phyloP scores from a whole-genome alignment of 441 rosid genomes.

The Erodium moschatum region DNA sequence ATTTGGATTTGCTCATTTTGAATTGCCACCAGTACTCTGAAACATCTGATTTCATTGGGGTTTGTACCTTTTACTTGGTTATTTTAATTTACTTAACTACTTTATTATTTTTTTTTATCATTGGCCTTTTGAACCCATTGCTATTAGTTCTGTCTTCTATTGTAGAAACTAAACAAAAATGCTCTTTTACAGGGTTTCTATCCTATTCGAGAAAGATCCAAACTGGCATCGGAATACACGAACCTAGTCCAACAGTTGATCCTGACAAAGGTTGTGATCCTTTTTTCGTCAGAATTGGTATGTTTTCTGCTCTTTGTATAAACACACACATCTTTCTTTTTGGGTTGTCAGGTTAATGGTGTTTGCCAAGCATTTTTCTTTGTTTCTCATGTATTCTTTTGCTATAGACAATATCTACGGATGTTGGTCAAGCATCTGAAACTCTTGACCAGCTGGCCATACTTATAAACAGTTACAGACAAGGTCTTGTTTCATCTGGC shows the following conservation, averaged over 20 bases:
- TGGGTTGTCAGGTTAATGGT: background rate
- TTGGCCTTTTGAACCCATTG: slow-evolving; percentile 4
- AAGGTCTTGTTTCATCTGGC: slow-evolving; percentile 32
- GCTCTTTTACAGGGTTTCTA: slow-evolving; percentile 67
- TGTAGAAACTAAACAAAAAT: background rate
- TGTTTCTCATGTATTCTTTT: slow-evolving; percentile 21
- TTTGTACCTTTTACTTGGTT: slow-evolving; percentile 30
- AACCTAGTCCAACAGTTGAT: slow-evolving; percentile 46
- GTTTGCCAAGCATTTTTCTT: slow-evolving; percentile 8
- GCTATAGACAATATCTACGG: slow-evolving; percentile 55
- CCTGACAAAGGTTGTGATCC: slow-evolving; percentile 41
- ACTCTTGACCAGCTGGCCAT: slow-evolving; percentile 43
- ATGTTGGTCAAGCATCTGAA: slow-evolving; percentile 56
- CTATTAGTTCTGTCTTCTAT: slow-evolving; percentile 11
- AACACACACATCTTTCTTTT: background rate
- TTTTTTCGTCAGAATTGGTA: slow-evolving; percentile 40
- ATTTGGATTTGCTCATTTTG: slow-evolving; percentile 65
- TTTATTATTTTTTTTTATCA: background rate
- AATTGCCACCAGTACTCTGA: slow-evolving; percentile 98
- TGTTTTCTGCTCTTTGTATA: slow-evolving; percentile 19
- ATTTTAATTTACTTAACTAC: background rate
- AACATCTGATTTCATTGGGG: slow-evolving; percentile 97
- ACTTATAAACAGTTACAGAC: slow-evolving; percentile 35
- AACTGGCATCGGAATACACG: slow-evolving; percentile 48
- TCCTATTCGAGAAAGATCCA: slow-evolving; percentile 92